phyloP scores from a whole-genome alignment of 176 grass and related monocot genomes.

The Poa annua region DNA sequence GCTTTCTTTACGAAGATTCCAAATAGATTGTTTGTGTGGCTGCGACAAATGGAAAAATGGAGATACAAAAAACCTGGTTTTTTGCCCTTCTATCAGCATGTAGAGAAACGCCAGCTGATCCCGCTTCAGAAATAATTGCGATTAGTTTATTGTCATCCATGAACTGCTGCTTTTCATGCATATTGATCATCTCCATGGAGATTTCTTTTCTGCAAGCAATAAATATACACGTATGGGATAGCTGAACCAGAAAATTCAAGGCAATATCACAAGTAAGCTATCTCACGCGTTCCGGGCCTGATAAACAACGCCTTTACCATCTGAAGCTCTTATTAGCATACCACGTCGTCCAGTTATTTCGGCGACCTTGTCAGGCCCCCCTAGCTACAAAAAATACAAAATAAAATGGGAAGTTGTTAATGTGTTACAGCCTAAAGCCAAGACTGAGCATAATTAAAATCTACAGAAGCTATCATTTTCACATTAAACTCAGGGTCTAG shows the following conservation, averaged over 20 bases:
- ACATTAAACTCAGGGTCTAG: conserved; percentile 15
- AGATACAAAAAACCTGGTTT: conserved; percentile 72
- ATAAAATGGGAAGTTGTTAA: conserved; percentile 35
- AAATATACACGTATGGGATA: conserved; percentile 31
- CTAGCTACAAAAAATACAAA: conserved; percentile 63
- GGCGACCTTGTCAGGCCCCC: conserved; percentile 92
- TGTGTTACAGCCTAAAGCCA: conserved; percentile 37
- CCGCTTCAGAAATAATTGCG: conserved; percentile 98
- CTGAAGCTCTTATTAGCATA: conserved; percentile 86
- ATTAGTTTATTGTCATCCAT: conserved; percentile 91
- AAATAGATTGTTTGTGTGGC: background rate
- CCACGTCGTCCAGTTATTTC: conserved; percentile 96
- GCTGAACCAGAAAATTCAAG: conserved; percentile 38
- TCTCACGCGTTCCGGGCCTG: conserved; percentile 87
- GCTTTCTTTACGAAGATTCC: conserved; percentile 19
- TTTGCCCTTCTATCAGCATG: conserved; percentile 90
- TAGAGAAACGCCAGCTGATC: conserved; percentile 97
- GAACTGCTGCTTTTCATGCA: conserved; percentile 96
- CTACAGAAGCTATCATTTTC: background rate
- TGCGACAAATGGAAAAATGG: conserved; percentile 30
- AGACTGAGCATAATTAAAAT: conserved; percentile 41
- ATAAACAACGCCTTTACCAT: conserved; percentile 93
- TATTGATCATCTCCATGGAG: conserved; percentile 99
- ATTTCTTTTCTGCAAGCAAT: conserved; percentile 82
- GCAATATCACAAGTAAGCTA: conserved; percentile 46